Conservation (phyloP, 1,284 basidiomycete genomes). For the Nidula niveotomentosa region DNA sequence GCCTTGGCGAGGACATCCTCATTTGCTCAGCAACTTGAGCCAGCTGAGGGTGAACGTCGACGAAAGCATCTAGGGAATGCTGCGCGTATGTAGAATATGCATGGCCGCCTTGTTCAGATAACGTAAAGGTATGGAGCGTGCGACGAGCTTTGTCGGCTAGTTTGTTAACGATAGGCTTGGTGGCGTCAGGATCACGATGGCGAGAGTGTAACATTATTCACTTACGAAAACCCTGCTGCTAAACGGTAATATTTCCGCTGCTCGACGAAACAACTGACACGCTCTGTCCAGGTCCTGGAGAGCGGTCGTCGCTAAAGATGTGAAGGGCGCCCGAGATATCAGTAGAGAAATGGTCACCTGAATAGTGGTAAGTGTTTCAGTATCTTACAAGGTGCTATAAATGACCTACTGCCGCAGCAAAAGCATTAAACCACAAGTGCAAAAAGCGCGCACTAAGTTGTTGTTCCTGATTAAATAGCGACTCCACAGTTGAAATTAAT, state of each 20-base stretch:
- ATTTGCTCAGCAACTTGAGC: conserved; percentile 21
- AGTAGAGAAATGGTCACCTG: conserved; percentile 67
- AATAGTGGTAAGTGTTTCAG: neutral
- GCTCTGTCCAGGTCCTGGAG: conserved; percentile 48
- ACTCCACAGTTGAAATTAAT: conserved; percentile 60
- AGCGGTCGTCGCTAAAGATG: conserved; percentile 52
- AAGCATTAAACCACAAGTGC: conserved; percentile 78
- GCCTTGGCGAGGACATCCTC: neutral
- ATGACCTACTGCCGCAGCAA: conserved; percentile 67
- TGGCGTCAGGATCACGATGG: neutral
- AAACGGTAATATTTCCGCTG: conserved; percentile 44
- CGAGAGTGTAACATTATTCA: conserved; percentile 6
- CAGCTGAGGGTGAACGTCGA: conserved; percentile 28
- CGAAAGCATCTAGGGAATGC: conserved; percentile 29
- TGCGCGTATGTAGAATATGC: conserved; percentile 7
- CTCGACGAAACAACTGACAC: conserved; percentile 43
- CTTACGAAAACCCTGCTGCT: conserved; percentile 50
- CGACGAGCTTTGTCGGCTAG: conserved; percentile 43
- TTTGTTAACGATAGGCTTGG: conserved; percentile 49
- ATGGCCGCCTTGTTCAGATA: neutral
- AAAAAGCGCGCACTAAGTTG: conserved; percentile 67
- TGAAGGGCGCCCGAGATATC: conserved; percentile 50
- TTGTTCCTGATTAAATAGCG: conserved; percentile 59
- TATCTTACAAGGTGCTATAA: neutral
- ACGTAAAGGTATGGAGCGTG: conserved; percentile 27